These are phyloP conservation scores for Vinca minor DNA, from an alignment of 257 asterid species.

Conservation along the genomic window DNA sequence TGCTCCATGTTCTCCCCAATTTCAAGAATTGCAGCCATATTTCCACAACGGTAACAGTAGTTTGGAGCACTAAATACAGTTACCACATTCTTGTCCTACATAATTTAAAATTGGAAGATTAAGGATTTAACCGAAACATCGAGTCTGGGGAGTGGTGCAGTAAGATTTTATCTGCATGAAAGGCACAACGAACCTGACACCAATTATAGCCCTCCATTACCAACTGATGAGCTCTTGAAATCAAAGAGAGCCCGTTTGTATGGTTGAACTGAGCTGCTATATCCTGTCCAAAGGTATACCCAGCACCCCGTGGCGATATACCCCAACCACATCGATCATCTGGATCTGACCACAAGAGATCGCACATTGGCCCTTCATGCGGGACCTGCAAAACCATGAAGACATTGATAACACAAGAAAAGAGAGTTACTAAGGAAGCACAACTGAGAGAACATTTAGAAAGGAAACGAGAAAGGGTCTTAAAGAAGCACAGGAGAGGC, in stretches of 20 bases:
- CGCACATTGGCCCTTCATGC: constrained; percentile 98
- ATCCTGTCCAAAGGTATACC: constrained; percentile 96
- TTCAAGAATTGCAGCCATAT: constrained; percentile 97
- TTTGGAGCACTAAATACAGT: constrained; percentile 92
- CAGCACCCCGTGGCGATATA: constrained; percentile 95
- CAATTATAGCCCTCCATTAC: constrained; percentile 98
- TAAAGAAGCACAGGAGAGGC: background rate
- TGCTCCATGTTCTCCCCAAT: constrained; percentile 91
- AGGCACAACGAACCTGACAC: constrained; percentile 70
- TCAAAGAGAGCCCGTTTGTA: constrained; percentile 84
- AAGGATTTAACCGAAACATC: background rate
- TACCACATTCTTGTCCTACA: constrained; percentile 88
- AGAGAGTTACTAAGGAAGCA: background rate
- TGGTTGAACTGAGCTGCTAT: constrained; percentile 91
- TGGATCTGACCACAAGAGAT: constrained; percentile 94
- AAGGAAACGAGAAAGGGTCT: no score
- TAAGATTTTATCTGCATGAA: background rate
- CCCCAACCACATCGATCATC: constrained; percentile 98
- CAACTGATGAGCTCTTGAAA: constrained; percentile 97
- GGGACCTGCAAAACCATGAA: constrained; percentile 56
- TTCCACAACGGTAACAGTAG: constrained; percentile 94
- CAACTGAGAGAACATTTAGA: no score
- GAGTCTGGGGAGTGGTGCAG: no score
- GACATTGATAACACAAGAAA: background rate
- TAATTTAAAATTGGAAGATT: constrained; percentile 10